Percentiles rank a stretch among this genome's conserved stretches.
Conservation (phyloP, 305 asterid genomes). For the Rubia tinctorum region DNA sequence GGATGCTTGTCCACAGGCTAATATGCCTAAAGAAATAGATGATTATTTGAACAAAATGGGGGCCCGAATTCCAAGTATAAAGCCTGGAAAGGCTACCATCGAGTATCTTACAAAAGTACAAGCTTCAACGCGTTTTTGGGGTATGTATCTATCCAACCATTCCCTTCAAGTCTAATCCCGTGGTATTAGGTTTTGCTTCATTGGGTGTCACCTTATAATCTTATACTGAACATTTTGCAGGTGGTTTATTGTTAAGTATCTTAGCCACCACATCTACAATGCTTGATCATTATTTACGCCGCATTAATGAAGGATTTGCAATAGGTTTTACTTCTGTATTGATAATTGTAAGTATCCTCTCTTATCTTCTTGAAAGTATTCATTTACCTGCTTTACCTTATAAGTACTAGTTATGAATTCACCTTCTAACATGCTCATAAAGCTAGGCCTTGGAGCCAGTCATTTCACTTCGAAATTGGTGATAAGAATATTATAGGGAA, state of each 20-base stretch:
- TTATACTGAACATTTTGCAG: slow-evolving; percentile 39
- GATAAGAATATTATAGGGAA: not conserved
- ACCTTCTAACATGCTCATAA: not conserved
- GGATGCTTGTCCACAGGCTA: slow-evolving; percentile 50
- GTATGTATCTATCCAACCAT: slow-evolving; percentile 32
- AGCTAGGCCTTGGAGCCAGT: not conserved
- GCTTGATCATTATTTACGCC: slow-evolving; percentile 81
- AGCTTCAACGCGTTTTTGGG: slow-evolving; percentile 98
- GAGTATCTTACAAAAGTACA: slow-evolving; percentile 90
- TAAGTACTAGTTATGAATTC: too few species aligned
- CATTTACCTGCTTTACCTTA: too few species aligned
- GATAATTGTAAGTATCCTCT: slow-evolving; percentile 68
- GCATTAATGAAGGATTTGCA: slow-evolving; percentile 75
- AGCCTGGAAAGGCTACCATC: slow-evolving; percentile 95
- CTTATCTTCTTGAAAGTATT: not conserved
- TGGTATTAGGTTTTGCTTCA: not conserved
- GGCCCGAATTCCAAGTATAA: slow-evolving; percentile 82
- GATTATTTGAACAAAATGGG: slow-evolving; percentile 97
- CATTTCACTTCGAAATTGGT: not conserved
- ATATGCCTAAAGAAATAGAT: slow-evolving; percentile 96
- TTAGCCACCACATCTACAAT: slow-evolving; percentile 82
- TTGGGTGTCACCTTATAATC: slow-evolving; percentile 10
- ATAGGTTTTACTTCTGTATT: slow-evolving; percentile 96
- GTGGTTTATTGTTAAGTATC: slow-evolving; percentile 79
- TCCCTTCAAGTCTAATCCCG: slow-evolving; percentile 5